Base-by-base conservation (phyloP, 1,284 basidiomycete species). In the Trametes polyzona region DNA sequence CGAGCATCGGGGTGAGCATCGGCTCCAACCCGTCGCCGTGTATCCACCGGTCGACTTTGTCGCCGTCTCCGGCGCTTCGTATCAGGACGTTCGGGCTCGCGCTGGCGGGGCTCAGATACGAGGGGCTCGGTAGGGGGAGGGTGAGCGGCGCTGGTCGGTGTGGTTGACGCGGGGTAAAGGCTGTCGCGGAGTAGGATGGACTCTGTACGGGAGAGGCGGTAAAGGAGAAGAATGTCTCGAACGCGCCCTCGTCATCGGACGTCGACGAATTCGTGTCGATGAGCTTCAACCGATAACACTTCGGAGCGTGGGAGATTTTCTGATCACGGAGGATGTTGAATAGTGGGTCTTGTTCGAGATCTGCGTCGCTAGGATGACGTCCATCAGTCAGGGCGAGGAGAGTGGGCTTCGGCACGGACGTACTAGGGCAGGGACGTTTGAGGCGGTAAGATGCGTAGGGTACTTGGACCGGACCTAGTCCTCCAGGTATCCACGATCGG, bases 161-260 rank as follows among this genome's bases (percentile, higher is more conserved):
- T 12, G 27, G n/a, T 16, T 52, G 55, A 16, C 47, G 52, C 23
- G 44, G n/a, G 27, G 37, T 36, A 57, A 63, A 60, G 7, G 59
- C 27, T 12, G 62, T 56, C 2, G 50, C 29, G 14, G 55, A 19
- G 50, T 52, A 61, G 17, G 57, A 57, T 23, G 63, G 58, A 27
- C 67, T 67, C 14, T 71, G 69, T 26, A 70, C 69, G 27, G 75
- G 70, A n/a, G 74, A 68, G 36, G 67, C 70, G 19, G 75, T 71
- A 59, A 80, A 67, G 23, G 78, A 78, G 49, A 81, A 72, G 67
- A 78, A 77, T 2, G 79, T 78, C 52, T 76, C 74, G 37, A 62
- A 53, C 23, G 35, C 40, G 52, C 48, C 67, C 66, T 63, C 73
- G 71, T 30, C 70, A 59, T 59, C 49, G 26, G 62, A 57, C 30